Conservation (phyloP, 202 grass and related monocot genomes). For the Hordeum pubiflorum region DNA sequence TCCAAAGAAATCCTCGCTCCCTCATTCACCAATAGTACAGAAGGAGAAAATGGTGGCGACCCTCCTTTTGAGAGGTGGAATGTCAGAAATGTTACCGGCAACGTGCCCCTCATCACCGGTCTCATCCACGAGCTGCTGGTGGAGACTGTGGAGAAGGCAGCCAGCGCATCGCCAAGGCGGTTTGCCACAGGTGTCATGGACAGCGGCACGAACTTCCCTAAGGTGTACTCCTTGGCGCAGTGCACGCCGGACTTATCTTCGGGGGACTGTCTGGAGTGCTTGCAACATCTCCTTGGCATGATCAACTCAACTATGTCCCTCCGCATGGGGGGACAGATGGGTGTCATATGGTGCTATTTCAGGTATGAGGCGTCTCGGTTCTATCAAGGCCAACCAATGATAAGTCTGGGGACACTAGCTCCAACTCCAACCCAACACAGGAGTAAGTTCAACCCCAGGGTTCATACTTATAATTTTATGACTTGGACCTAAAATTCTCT, state of each 20-base stretch:
- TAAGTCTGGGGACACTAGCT: neutral
- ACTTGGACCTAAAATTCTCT: no score
- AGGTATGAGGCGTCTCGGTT: conserved; percentile 37
- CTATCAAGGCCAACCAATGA: neutral
- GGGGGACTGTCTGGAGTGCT: conserved; percentile 26
- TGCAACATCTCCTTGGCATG: neutral
- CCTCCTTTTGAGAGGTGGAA: neutral
- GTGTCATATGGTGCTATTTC: conserved; percentile 37
- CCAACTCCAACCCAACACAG: neutral
- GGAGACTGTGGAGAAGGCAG: neutral
- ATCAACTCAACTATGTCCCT: conserved; percentile 9
- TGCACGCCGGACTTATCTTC: conserved; percentile 41
- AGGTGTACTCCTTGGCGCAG: conserved; percentile 35
- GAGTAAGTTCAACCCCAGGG: neutral
- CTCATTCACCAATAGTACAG: neutral
- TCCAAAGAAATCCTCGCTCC: neutral
- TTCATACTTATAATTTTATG: no score
- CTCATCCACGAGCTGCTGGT: neutral
- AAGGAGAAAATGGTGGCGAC: neutral
- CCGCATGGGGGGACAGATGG: conserved; percentile 34
- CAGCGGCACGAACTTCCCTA: conserved; percentile 7
- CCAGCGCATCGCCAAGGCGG: neutral
- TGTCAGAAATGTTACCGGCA: neutral
- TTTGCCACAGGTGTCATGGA: conserved; percentile 37
- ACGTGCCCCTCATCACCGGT: neutral